These are phyloP conservation scores for Dactylellina sp. DNA, from an alignment of 2,329 filamentous ascomycete genomes.

Conservation along the genomic window DNA sequence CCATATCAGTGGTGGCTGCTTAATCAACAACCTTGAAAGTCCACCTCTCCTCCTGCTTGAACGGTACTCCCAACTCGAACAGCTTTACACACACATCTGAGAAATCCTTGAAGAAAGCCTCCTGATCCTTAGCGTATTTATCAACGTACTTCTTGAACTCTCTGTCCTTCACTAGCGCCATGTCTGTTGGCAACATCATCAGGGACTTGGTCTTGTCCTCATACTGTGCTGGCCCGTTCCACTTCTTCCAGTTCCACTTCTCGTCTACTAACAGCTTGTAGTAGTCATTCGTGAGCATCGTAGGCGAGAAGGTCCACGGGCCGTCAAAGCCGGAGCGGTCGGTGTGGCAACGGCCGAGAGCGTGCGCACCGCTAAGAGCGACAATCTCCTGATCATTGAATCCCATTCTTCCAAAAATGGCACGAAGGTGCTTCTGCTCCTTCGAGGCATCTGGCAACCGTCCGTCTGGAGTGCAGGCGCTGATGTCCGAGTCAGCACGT, in stretches of 20 bases:
- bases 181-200: slow-evolving; percentile 98
- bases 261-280: slow-evolving; percentile 87
- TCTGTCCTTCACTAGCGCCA: slow-evolving; percentile 89
- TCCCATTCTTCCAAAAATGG: slow-evolving; percentile 96
- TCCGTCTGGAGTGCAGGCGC: slow-evolving; percentile 92
- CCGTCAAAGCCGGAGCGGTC: slow-evolving; percentile 89
- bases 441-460: slow-evolving; percentile 85
- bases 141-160: slow-evolving; percentile 82
- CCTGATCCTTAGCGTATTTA: slow-evolving; percentile 90
- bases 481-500: slow-evolving; percentile 80
- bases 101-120: slow-evolving; percentile 94
- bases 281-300: slow-evolving; percentile 93
- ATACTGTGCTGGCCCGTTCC: slow-evolving; percentile 90
- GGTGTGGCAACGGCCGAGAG: slow-evolving; percentile 75
- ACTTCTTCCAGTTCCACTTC: slow-evolving; percentile 93
- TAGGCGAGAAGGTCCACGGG: slow-evolving; percentile 92
- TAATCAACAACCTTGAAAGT: slow-evolving; percentile 72
- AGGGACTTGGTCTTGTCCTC: slow-evolving; percentile 87
- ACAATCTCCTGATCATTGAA: slow-evolving; percentile 98
- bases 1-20: too few species aligned
- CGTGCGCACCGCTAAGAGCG: slow-evolving; percentile 85
- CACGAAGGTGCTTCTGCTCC: slow-evolving; percentile 82
- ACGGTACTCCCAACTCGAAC: slow-evolving; percentile 94
- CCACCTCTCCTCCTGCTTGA: slow-evolving; percentile 75
- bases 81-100: slow-evolving; percentile 80